Percentiles rank a stretch among this genome's conserved stretches.
These are phyloP conservation scores for Suhomyces xylopsoci DNA, from an alignment of 805 yeast species.

Conservation along the genomic window DNA sequence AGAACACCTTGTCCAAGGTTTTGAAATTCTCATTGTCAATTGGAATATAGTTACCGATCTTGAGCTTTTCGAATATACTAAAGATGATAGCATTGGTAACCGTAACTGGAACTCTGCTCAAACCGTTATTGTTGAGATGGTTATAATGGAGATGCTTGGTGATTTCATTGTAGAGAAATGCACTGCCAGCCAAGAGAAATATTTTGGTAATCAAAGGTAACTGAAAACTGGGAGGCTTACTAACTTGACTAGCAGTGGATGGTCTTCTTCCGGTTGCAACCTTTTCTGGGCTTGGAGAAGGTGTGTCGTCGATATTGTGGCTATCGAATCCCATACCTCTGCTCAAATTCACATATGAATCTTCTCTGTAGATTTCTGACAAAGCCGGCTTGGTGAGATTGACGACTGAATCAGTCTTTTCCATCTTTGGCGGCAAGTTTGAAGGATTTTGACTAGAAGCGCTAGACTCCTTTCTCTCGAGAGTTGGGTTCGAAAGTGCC, in stretches of 20 bases:
- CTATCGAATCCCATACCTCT: conserved; percentile 16
- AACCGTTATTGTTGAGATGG: conserved; percentile 36
- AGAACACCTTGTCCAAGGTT: conserved; percentile 16
- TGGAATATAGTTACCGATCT: conserved; percentile 7
- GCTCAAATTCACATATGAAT: conserved; percentile 36
- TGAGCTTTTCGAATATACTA: conserved; percentile 12
- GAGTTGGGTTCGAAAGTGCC: conserved; percentile 17
- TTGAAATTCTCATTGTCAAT: conserved; percentile 1
- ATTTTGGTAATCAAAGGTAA: conserved; percentile 16
- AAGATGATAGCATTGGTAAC: conserved; percentile 13
- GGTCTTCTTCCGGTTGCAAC: neutral
- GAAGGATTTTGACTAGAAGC: conserved; percentile 14
- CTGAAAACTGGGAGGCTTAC: neutral
- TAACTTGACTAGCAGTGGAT: neutral
- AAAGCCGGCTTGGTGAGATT: conserved; percentile 51
- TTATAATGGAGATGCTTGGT: conserved; percentile 51
- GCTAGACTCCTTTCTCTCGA: conserved; percentile 10
- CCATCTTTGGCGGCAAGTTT: conserved; percentile 22
- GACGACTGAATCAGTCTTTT: conserved; percentile 40
- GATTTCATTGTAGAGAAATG: conserved; percentile 52
- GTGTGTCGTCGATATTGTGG: neutral
- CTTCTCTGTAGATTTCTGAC: conserved; percentile 49
- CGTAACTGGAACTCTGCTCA: conserved; percentile 17
- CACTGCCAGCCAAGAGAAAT: conserved; percentile 38
- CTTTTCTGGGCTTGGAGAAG: neutral